Evolutionary conservation across 1,139 yeast species (phyloP), one percentile per base, ranked within the genome.

Genomic region (Zhuliangozyma blackwelliae): DNA sequence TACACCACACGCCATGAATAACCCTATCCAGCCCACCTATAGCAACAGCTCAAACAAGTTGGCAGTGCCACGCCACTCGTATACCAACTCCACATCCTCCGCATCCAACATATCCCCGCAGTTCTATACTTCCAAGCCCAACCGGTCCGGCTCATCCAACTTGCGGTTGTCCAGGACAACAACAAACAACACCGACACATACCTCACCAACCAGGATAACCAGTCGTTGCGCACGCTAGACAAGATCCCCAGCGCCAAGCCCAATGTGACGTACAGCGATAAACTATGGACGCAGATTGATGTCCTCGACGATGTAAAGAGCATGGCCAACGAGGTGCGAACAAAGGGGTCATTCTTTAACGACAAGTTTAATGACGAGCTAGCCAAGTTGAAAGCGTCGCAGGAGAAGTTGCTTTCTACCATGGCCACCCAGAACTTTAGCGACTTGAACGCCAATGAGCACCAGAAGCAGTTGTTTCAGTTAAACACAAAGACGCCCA

Each of bases 271-370:
- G 31, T 66, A 73, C 43, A 88, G 81, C 63, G 95, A 87, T 57
- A 72, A 77, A 49, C 63, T 87, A 35, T 89, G 96, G 95, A 82
- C 94, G 3, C 95, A 88, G 51, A 82, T 89, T 33, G 96, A 86
- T 51, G 86, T 86, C 1, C 66, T 90, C 43, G 92, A 87, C 48
- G 96, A 87, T 48, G 95, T 89, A 4, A 75, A 76, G 39, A 68
- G 67, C 39, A 73, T 84, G 73, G 80, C 89, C 0, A 63, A 62
- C 12, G 77, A 80, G 37, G 78, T 79, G 1, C 63, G 67, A 32
- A 50, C 61, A 25, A 70, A 68, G 40, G 77, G 76, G 30, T 75
- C 80, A 13, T 82, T 79, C 55, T 84, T 87, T 52, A 83, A 82
- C 34, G 68, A 68, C 4, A 66, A 71, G 28, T 86, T 84, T 51